A percentile compares a stretch with the other conserved stretches of the same genome.
Conservation (phyloP, 208 protist species). For the Acanthamoeba triangularis region DNA sequence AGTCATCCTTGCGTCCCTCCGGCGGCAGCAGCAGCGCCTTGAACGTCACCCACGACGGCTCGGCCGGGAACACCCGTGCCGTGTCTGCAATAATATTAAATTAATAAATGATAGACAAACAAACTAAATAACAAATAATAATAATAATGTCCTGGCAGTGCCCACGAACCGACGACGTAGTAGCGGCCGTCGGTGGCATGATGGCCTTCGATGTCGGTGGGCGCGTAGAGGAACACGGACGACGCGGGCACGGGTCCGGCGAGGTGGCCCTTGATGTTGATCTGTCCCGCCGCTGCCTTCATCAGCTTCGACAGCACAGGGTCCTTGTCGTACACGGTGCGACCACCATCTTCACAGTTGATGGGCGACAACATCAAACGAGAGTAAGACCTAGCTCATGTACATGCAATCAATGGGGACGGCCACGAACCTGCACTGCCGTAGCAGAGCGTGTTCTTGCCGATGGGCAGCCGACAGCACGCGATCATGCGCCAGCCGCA, state of each 20-base stretch:
- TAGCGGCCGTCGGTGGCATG: conserved; percentile 2
- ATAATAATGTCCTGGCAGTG: background rate
- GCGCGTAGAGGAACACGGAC: background rate
- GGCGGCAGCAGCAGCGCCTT: conserved; percentile 34
- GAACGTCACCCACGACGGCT: conserved; percentile 36
- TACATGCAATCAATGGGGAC: background rate
- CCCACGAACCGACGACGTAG: conserved; percentile 21
- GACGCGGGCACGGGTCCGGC: background rate
- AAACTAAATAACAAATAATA: background rate
- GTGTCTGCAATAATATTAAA: background rate
- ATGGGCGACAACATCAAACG: background rate
- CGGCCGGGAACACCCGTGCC: conserved; percentile 11
- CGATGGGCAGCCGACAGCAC: conserved; percentile 21
- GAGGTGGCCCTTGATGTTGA: conserved; percentile 50
- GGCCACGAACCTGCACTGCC: conserved; percentile 22
- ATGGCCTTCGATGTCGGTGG: conserved; percentile 50
- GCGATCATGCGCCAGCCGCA: conserved; percentile 79
- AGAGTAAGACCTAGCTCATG: background rate
- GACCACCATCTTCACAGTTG: background rate
- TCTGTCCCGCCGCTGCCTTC: background rate
- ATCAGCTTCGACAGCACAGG: conserved; percentile 1
- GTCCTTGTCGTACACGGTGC: conserved; percentile 27
- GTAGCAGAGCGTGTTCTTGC: conserved; percentile 76
- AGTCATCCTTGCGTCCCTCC: background rate
- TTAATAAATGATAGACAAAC: background rate